These are phyloP conservation scores for Aureobasidium lini DNA, from an alignment of 2,329 filamentous ascomycete species.

Conservation along the genomic window DNA sequence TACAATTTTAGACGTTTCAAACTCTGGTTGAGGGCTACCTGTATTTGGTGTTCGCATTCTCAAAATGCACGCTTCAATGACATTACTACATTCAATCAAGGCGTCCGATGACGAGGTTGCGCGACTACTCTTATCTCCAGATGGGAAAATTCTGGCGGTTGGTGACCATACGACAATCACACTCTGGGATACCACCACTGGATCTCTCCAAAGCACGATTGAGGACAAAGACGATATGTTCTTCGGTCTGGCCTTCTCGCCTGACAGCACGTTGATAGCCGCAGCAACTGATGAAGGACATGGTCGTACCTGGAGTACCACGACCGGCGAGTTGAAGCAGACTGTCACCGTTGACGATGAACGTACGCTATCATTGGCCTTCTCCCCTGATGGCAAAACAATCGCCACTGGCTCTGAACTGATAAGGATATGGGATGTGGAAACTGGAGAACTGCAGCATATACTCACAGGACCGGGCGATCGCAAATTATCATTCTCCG, in stretches of 20 bases:
- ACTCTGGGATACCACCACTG: background rate
- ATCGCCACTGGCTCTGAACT: background rate
- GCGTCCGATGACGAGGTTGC: background rate
- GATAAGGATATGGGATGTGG: background rate
- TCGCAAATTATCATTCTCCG: background rate
- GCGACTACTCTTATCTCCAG: background rate
- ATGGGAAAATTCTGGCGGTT: background rate
- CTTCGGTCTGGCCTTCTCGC: background rate
- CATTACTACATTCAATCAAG: background rate
- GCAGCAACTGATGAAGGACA: background rate
- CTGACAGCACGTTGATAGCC: background rate
- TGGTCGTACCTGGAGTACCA: background rate
- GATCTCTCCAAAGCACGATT: background rate
- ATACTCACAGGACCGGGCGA: background rate
- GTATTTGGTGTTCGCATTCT: background rate
- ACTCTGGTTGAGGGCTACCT: background rate
- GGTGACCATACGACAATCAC: background rate
- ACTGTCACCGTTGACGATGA: background rate
- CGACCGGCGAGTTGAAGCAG: background rate
- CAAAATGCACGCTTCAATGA: background rate
- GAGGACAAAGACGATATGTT: background rate
- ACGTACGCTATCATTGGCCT: background rate
- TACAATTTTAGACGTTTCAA: no score
- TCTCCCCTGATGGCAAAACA: background rate
- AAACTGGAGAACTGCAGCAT: background rate